Conservation (phyloP, 2,329 filamentous ascomycete species). For the Elsinoe arachidis region DNA sequence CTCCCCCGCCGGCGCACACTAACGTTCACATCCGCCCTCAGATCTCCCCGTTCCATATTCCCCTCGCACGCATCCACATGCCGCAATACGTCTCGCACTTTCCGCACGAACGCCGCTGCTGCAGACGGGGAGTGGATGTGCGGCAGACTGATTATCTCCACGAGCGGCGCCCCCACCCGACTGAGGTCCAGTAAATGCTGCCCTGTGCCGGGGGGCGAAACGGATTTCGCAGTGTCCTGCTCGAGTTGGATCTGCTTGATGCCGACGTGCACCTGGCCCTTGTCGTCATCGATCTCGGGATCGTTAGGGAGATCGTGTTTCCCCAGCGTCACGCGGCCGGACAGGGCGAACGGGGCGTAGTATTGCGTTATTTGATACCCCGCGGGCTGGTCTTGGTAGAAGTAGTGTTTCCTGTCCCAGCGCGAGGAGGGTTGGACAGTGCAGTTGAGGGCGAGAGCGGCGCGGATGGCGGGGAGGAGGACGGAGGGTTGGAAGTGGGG, state of each 20-base stretch:
- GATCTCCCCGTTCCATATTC: slow-evolving; percentile 86
- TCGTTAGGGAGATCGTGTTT: slow-evolving; percentile 70
- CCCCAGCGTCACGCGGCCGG: slow-evolving; percentile 64
- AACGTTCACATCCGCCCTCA: slow-evolving; percentile 92
- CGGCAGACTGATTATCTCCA: slow-evolving; percentile 91
- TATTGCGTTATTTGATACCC: slow-evolving; percentile 98
- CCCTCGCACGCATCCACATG: slow-evolving; percentile 77
- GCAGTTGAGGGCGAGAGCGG: slow-evolving; percentile 77
- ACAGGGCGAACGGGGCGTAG: slow-evolving; percentile 61
- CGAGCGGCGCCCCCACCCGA: slow-evolving; percentile 77
- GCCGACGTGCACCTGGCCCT: slow-evolving; percentile 56
- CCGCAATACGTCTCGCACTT: slow-evolving; percentile 72
- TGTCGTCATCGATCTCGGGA: slow-evolving; percentile 56
- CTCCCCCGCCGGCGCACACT: slow-evolving; percentile 58
- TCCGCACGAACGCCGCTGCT: slow-evolving; percentile 79
- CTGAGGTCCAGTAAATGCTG: slow-evolving; percentile 82
- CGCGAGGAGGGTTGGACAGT: slow-evolving; percentile 65
- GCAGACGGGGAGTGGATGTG: slow-evolving; percentile 80
- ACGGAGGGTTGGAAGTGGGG: slow-evolving; percentile 75
- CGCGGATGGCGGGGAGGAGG: slow-evolving; percentile 80
- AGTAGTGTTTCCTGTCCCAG: slow-evolving; percentile 97
- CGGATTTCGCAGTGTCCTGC: slow-evolving; percentile 93
- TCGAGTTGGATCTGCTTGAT: slow-evolving; percentile 96
- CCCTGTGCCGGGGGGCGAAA: slow-evolving; percentile 57
- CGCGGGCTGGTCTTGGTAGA: slow-evolving; percentile 94